Evolutionary conservation across 2,329 filamentous ascomycete species (phyloP).

Genomic region (Pseudogymnoascus sp.): DNA sequence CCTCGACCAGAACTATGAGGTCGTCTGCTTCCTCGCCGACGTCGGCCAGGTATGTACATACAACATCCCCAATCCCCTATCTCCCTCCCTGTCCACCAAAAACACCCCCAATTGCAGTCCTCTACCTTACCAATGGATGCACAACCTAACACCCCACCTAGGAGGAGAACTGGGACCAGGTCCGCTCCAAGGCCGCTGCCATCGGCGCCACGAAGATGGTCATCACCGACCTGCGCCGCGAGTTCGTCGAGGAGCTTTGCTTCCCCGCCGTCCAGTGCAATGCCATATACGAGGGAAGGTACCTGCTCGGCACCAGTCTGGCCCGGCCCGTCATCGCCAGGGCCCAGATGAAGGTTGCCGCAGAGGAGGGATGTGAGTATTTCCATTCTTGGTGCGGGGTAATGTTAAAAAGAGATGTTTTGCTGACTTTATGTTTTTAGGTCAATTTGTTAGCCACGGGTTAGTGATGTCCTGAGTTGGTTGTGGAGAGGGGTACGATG

Average conservation of each 20-base stretch:
- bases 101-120: slow-evolving; percentile 10
- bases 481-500: neutral
- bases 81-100: neutral
- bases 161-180: slow-evolving; percentile 42
- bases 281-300: slow-evolving; percentile 61
- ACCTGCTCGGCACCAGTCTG: slow-evolving; percentile 55
- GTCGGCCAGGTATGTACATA: slow-evolving; percentile 57
- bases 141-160: neutral
- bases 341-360: slow-evolving; percentile 56
- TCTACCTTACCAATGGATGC: neutral
- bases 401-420: neutral
- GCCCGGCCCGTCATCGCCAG: slow-evolving; percentile 65
- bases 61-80: neutral
- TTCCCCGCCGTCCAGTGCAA: slow-evolving; percentile 73
- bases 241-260: slow-evolving; percentile 75
- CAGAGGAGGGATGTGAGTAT: slow-evolving; percentile 50
- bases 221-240: slow-evolving; percentile 58
- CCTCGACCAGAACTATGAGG: slow-evolving; percentile 43
- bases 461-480: neutral
- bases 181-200: slow-evolving; percentile 60
- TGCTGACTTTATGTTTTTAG: neutral
- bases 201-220: slow-evolving; percentile 29
- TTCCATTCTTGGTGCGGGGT: neutral
- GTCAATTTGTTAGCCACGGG: slow-evolving; percentile 6
- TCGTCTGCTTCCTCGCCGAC: slow-evolving; percentile 52